Evolutionary conservation across 2,329 filamentous ascomycete species (phyloP).

Genomic region (Monilinia fructicola): DNA sequence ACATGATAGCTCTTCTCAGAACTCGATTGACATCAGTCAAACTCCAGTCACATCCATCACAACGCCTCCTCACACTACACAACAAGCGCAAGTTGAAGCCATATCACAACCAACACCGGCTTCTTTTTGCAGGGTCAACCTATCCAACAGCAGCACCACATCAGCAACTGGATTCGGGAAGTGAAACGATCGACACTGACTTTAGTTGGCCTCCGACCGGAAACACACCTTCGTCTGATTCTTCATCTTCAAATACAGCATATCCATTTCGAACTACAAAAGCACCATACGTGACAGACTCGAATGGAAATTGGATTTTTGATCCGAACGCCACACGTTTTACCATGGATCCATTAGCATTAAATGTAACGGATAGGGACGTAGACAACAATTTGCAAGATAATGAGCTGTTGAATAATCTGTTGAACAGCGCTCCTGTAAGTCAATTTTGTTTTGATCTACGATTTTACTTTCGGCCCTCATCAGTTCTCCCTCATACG

Average conservation of each 20-base stretch:
- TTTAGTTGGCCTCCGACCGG: constrained; percentile 6
- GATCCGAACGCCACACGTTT: background rate
- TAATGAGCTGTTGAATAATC: constrained; percentile 2
- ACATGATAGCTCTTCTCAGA: background rate
- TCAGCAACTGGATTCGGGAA: constrained; percentile 3
- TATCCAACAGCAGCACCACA: background rate
- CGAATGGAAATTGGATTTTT: constrained; percentile 6
- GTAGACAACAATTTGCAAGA: background rate
- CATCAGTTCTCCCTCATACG: background rate
- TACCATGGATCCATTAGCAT: background rate
- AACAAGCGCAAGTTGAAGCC: background rate
- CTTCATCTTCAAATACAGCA: constrained; percentile 15
- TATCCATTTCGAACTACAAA: constrained; percentile 12
- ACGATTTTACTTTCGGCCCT: background rate
- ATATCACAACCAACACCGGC: background rate
- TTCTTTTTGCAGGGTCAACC: background rate
- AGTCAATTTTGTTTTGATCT: background rate
- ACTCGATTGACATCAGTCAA: constrained; percentile 6
- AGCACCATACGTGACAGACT: background rate
- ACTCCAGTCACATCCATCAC: background rate
- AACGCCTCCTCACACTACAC: background rate
- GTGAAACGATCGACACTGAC: constrained; percentile 20
- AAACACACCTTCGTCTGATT: constrained; percentile 25
- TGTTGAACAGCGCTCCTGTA: background rate
- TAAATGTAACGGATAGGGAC: background rate